phyloP scores from a whole-genome alignment of 768 basidiomycete genomes.

The Termitomyces sp. region DNA sequence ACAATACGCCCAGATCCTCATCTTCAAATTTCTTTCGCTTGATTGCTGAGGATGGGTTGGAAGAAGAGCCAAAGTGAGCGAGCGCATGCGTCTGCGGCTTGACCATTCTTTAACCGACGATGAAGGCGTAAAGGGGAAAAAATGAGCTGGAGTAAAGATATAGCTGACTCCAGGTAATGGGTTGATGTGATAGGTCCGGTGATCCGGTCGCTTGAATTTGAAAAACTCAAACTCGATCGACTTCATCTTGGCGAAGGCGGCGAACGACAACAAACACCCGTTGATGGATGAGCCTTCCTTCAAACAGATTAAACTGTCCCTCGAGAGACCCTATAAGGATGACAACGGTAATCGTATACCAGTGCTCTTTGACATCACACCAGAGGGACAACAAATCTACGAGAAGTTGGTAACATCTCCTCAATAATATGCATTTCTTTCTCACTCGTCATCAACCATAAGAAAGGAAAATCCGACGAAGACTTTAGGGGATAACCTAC shows the following conservation, averaged over 20 bases:
- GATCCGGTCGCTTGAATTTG: slow-evolving; percentile 16
- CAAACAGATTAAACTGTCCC: slow-evolving; percentile 62
- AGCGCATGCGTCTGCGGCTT: slow-evolving; percentile 31
- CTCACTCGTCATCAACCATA: slow-evolving; percentile 17
- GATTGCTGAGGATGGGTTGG: slow-evolving; percentile 29
- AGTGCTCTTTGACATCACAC: slow-evolving; percentile 63
- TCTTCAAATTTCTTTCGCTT: slow-evolving; percentile 70
- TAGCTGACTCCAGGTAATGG: slow-evolving; percentile 17
- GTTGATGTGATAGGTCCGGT: slow-evolving; percentile 19
- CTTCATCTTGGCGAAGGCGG: not conserved
- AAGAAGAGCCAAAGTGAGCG: slow-evolving; percentile 16
- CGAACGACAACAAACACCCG: slow-evolving; percentile 1
- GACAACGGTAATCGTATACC: slow-evolving; percentile 66
- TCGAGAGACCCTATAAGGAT: slow-evolving; percentile 82
- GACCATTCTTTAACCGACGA: slow-evolving; percentile 27
- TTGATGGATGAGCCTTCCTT: slow-evolving; percentile 39
- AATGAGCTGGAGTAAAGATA: slow-evolving; percentile 4
- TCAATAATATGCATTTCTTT: slow-evolving; percentile 6
- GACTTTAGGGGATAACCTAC: slow-evolving; percentile 61
- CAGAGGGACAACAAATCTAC: slow-evolving; percentile 66
- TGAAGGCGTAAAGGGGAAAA: not conserved
- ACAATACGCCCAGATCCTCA: slow-evolving; percentile 41
- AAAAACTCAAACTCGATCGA: not conserved
- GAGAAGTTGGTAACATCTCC: slow-evolving; percentile 57
- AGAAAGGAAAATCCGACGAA: slow-evolving; percentile 59